Evolutionary conservation across 176 grass and related monocot genomes (phyloP), one percentile per base, ranked within the genome.

Genomic region (Oryza longistaminata): DNA sequence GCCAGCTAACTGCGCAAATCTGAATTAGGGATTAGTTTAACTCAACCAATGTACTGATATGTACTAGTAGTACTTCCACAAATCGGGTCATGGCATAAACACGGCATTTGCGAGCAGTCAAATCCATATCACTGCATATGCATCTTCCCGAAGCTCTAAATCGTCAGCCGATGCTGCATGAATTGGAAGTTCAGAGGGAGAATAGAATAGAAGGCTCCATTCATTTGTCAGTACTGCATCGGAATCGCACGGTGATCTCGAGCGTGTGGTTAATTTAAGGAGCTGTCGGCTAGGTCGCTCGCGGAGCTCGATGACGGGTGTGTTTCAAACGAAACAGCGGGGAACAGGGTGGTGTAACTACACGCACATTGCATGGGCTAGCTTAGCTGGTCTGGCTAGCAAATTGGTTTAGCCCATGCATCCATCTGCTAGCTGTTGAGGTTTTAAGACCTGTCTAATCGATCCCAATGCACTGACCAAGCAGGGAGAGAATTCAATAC

Each of bases 181-280:
- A 58, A 27, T 73, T 82, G 45, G 42, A 68, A 70, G 45, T 58
- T 58, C 53, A 81, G 7, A 26, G 46, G 70, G 44, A 74, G 17
- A 42, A 22, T 68, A 74, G 73, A 90, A 90, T 80, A 70, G 88
- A 90, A 90, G 75, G 12, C 79, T 83, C 85, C 84, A 80, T 87
- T 75, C 84, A 80, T 90, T n/a, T 39, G 84, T 27, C 84, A 75
- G 75, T 17, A 11, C 58, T 22, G 84, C 74, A 24, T 87, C 66
- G 82, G 44, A 6, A 53, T 25, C 37, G 74, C 72, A 73, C 68
- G 74, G 74, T 12, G 11, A 62, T 79, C 69, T 83, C 84, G 75
- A 89, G 52, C 71, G 77, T 72, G 31, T 79, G 85, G 84, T 13
- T 64, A n/a, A 62, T 74, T 90, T 82, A 83, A 69, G 85, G 84